Percentiles rank a stretch among this genome's conserved stretches.
These are phyloP conservation scores for Aspergillus mulundensis DNA, from an alignment of 495 filamentous ascomycete genomes.

Conservation along the genomic window DNA sequence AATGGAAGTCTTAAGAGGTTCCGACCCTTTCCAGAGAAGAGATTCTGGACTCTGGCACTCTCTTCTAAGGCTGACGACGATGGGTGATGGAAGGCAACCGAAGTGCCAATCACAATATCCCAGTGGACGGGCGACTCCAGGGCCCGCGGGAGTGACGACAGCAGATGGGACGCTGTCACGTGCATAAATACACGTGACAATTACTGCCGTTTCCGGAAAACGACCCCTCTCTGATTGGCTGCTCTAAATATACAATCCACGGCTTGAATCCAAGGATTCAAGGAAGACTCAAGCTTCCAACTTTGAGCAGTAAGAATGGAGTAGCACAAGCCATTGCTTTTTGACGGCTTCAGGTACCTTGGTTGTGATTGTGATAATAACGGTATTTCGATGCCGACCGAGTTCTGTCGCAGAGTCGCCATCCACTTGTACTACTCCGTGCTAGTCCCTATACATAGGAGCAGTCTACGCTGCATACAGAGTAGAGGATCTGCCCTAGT, in stretches of 20 bases:
- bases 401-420: not conserved
- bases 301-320: not conserved
- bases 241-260: not conserved
- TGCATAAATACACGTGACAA: not conserved
- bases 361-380: slow-evolving; percentile 1
- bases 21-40: slow-evolving; percentile 3
- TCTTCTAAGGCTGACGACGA: slow-evolving; percentile 1
- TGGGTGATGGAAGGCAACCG: not conserved
- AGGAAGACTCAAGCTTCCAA: not conserved
- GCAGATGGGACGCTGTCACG: not conserved
- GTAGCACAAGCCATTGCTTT: not conserved
- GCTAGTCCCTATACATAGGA: not conserved
- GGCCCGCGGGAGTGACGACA: not conserved
- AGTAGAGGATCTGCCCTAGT: not conserved
- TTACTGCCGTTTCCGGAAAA: not conserved
- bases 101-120: slow-evolving; percentile 3
- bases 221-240: not conserved
- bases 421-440: not conserved
- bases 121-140: not conserved
- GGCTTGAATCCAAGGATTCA: not conserved
- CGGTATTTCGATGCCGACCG: slow-evolving; percentile 3
- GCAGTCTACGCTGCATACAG: not conserved
- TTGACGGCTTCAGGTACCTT: slow-evolving; percentile 2
- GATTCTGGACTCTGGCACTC: not conserved
- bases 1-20: not conserved